phyloP scores from a whole-genome alignment of 768 basidiomycete genomes.

The Pulveroboletus sp. region DNA sequence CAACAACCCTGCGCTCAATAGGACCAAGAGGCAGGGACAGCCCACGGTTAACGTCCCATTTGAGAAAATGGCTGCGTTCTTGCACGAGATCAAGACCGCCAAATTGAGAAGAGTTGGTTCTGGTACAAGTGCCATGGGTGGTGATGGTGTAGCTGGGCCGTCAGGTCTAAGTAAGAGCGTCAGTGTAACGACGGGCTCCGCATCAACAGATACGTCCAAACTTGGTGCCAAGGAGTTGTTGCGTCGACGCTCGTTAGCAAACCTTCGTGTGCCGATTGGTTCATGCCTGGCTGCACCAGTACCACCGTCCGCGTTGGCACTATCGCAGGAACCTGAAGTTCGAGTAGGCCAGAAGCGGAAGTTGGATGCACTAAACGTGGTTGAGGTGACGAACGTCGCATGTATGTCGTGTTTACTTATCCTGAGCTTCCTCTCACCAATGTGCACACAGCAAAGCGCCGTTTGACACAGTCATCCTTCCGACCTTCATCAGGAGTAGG shows the following conservation, averaged over 20 bases:
- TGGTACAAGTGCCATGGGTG: conserved; percentile 15
- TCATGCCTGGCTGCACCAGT: conserved; percentile 21
- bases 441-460: conserved; percentile 36
- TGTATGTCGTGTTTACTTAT: conserved; percentile 27
- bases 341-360: conserved; percentile 31
- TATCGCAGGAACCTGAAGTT: conserved; percentile 7
- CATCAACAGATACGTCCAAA: conserved; percentile 4
- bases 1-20: conserved; percentile 38
- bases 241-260: conserved; percentile 25
- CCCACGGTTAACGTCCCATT: conserved; percentile 70
- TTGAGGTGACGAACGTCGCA: conserved; percentile 27
- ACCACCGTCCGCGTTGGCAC: conserved; percentile 3
- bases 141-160: conserved; percentile 21
- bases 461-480: conserved; percentile 27
- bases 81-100: conserved; percentile 75
- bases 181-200: conserved; percentile 5
- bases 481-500: conserved; percentile 23
- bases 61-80: conserved; percentile 80
- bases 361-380: conserved; percentile 18
- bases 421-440: not conserved
- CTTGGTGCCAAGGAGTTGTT: conserved; percentile 16
- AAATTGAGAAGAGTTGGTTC: conserved; percentile 54
- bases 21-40: conserved; percentile 45
- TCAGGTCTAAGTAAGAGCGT: conserved; percentile 31
- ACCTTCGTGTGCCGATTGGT: conserved; percentile 23